phyloP scores from a whole-genome alignment of 306 rosid genomes.

The Acacia crassicarpa region DNA sequence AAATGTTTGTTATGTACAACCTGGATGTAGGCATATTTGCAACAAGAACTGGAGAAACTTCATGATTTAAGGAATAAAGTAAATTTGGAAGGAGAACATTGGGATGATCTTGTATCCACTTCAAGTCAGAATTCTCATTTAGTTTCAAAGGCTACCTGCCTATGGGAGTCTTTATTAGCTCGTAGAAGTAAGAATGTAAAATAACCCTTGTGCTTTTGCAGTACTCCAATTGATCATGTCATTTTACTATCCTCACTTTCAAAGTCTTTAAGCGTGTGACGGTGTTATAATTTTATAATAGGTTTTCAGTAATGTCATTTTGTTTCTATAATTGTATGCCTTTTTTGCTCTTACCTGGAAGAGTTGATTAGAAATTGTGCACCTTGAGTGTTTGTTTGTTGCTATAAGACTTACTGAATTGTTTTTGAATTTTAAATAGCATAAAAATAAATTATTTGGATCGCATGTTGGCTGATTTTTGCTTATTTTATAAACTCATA shows the following conservation, averaged over 20 bases:
- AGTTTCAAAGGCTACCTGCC: constrained; percentile 93
- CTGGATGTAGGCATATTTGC: constrained; percentile 89
- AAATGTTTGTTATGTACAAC: constrained; percentile 31
- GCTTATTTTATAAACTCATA: not conserved
- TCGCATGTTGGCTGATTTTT: not conserved
- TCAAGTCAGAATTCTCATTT: constrained; percentile 98
- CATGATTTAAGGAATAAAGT: constrained; percentile 96
- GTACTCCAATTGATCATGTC: constrained; percentile 12
- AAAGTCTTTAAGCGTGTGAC: not conserved
- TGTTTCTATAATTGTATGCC: not conserved
- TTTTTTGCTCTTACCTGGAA: not conserved
- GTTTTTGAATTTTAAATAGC: constrained; percentile 1
- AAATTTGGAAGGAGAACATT: constrained; percentile 96
- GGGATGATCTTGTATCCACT: constrained; percentile 98
- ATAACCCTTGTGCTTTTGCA: not conserved
- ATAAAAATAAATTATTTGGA: not conserved
- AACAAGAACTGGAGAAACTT: constrained; percentile 95
- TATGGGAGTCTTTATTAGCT: constrained; percentile 97
- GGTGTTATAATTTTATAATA: not conserved
- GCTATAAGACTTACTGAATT: not conserved
- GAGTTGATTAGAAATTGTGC: not conserved
- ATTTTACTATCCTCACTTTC: constrained; percentile 8
- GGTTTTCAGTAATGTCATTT: not conserved
- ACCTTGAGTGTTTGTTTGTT: not conserved
- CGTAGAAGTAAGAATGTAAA: constrained; percentile 78